phyloP scores from a whole-genome alignment of 2,329 filamentous ascomycete species.

The Pseudogymnoascus sp. region DNA sequence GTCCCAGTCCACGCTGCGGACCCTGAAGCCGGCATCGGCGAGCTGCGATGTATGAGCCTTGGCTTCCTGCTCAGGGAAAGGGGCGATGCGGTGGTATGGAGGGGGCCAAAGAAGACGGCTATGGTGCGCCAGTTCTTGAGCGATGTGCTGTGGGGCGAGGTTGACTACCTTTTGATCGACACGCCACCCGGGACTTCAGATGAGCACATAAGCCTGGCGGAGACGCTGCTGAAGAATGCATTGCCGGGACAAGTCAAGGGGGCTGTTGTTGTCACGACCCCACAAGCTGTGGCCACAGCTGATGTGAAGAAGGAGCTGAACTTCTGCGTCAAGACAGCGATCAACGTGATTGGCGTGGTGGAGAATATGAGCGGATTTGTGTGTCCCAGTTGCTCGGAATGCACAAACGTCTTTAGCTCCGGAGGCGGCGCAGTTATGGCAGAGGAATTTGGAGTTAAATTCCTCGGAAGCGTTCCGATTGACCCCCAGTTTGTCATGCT shows the following conservation, averaged over 20 bases:
- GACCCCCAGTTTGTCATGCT: conserved; percentile 86
- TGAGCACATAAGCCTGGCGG: conserved; percentile 91
- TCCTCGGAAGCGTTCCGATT: conserved; percentile 81
- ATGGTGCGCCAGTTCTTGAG: conserved; percentile 96
- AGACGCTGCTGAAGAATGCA: conserved; percentile 65
- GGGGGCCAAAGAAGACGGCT: conserved; percentile 95
- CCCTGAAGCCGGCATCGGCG: conserved; percentile 44
- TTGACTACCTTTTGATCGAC: conserved; percentile 92
- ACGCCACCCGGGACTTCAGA: conserved; percentile 94
- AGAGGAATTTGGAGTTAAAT: conserved; percentile 71
- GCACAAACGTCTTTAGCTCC: conserved; percentile 87
- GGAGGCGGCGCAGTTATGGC: conserved; percentile 89
- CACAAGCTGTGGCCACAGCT: conserved; percentile 85
- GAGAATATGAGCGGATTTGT: conserved; percentile 96
- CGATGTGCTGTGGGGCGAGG: conserved; percentile 78
- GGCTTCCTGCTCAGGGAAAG: conserved; percentile 79
- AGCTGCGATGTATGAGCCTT: conserved; percentile 79
- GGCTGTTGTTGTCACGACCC: conserved; percentile 91
- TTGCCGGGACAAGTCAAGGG: conserved; percentile 64
- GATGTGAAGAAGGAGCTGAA: conserved; percentile 84
- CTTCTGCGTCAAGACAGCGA: conserved; percentile 76
- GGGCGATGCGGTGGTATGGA: conserved; percentile 92
- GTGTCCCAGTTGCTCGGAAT: conserved; percentile 72
- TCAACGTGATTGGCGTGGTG: conserved; percentile 82
- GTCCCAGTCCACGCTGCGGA: conserved; percentile 68